Evolutionary conservation across 1,284 basidiomycete genomes (phyloP).

Genomic region (Fomitopsis pinicola): DNA sequence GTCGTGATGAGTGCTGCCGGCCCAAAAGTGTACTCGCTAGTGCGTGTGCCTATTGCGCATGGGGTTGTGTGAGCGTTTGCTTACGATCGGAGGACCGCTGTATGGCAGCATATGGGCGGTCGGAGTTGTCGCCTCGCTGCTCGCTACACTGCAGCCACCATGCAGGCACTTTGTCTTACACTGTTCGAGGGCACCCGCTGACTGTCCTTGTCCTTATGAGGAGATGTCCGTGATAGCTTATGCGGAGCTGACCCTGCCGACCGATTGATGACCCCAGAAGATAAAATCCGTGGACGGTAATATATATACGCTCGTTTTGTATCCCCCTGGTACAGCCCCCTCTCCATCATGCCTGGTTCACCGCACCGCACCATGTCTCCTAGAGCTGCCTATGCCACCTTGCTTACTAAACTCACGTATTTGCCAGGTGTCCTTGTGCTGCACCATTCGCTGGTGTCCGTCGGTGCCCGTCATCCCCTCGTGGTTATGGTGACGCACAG

Average conservation of each 20-base stretch:
- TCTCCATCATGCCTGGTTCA: slow-evolving; percentile 1
- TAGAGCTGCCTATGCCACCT: slow-evolving; percentile 53
- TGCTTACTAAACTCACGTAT: slow-evolving; percentile 66
- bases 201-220: background rate
- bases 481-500: slow-evolving; percentile 76
- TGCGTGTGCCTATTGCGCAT: background rate
- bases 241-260: background rate
- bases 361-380: slow-evolving; percentile 25
- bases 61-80: background rate
- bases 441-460: slow-evolving; percentile 58
- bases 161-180: background rate
- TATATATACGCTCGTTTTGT: background rate
- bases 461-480: slow-evolving; percentile 72
- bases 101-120: background rate
- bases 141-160: background rate
- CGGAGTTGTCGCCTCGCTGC: background rate
- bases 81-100: background rate
- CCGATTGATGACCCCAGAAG: background rate
- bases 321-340: background rate
- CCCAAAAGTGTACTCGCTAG: background rate
- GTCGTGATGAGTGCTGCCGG: background rate
- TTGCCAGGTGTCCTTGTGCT: slow-evolving; percentile 75
- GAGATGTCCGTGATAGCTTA: slow-evolving; percentile 3
- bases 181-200: background rate
- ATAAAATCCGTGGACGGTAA: background rate